Evolutionary conservation across 1,284 basidiomycete genomes (phyloP), one percentile per base, ranked within the genome.

Genomic region (Ganoderma sp.): DNA sequence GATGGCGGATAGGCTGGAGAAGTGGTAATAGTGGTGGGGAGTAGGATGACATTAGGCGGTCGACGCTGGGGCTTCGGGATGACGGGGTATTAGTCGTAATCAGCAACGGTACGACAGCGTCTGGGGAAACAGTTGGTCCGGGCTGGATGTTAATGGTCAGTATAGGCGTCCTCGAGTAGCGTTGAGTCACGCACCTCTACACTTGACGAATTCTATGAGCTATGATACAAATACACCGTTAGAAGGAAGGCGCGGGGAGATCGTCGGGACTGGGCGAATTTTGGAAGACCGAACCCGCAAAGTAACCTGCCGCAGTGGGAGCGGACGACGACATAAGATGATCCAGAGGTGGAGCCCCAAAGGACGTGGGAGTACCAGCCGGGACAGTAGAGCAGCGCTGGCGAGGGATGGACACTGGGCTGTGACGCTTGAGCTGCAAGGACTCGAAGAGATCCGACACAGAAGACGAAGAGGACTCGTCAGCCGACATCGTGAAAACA

Each of bases 221-320:
- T 77, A 69, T 74, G 73, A 73, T 78, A 78, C 75, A 78, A 71
- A 75, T 72, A 78, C 75, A 76, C 78, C 85, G 78, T 85, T 60
- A 60, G 75, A 90, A 89, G 69, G 84, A 81, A 65, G 90, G 90
- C 71, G 87, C 85, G 58, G 90, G 90, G 60, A 92, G 80, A 75
- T 91, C 90, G 67, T 92, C 91, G 64, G 90, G 90, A 74, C 88
- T 91, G 14, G 90, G 90, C 69, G 90, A 91, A 81, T 91, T 92
- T 84, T 92, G 91, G 86, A 92, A 92, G 74, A 84, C 83, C 48
- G 90, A 92, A 74, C 89, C 91, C 72, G 91, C 91, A 76, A 90
- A 92, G 76, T 87, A 90, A 9, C 84, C 85, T 32, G 75, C 74
- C 77, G 75, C 78, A 8, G 67, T 15, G 15, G 67, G 72, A 43